A percentile compares a stretch with the other conserved stretches of the same genome.
Conservation (phyloP, 2,329 filamentous ascomycete genomes). For the Trichoderma guizhouense region DNA sequence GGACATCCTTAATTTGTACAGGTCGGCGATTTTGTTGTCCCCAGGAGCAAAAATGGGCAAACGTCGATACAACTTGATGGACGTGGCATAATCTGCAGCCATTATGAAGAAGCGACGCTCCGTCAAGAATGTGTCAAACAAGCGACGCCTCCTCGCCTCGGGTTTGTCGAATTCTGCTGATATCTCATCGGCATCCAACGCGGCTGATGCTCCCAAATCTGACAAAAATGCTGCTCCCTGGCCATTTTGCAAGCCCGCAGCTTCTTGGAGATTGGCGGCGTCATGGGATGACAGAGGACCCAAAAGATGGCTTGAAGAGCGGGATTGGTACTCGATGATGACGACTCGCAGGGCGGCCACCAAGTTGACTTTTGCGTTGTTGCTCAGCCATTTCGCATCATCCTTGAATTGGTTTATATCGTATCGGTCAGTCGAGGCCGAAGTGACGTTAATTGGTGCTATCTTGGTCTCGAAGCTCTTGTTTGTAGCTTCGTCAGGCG, state of each 20-base stretch:
- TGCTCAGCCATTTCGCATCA: slow-evolving; percentile 82
- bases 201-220: slow-evolving; percentile 45
- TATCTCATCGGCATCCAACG: slow-evolving; percentile 52
- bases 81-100: slow-evolving; percentile 54
- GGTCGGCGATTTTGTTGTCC: slow-evolving; percentile 28
- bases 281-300: slow-evolving; percentile 75
- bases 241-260: slow-evolving; percentile 61
- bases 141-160: slow-evolving; percentile 60
- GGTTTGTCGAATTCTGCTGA: slow-evolving; percentile 60
- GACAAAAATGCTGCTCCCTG: slow-evolving; percentile 56
- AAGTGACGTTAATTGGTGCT: slow-evolving; percentile 78
- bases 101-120: slow-evolving; percentile 68
- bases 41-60: slow-evolving; percentile 34
- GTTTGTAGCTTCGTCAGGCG: slow-evolving; percentile 60
- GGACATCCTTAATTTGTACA: slow-evolving; percentile 30
- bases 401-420: slow-evolving; percentile 77
- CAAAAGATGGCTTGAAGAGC: slow-evolving; percentile 68
- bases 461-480: slow-evolving; percentile 78
- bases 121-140: slow-evolving; percentile 67
- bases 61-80: slow-evolving; percentile 43
- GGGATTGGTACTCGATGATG: slow-evolving; percentile 78
- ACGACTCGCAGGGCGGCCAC: slow-evolving; percentile 76
- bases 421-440: slow-evolving; percentile 62
- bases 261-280: slow-evolving; percentile 70
- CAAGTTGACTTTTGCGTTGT: slow-evolving; percentile 73